Evolutionary conservation across 177 flowering plant genomes (phyloP).

Genomic region (Vitis hybrid): DNA sequence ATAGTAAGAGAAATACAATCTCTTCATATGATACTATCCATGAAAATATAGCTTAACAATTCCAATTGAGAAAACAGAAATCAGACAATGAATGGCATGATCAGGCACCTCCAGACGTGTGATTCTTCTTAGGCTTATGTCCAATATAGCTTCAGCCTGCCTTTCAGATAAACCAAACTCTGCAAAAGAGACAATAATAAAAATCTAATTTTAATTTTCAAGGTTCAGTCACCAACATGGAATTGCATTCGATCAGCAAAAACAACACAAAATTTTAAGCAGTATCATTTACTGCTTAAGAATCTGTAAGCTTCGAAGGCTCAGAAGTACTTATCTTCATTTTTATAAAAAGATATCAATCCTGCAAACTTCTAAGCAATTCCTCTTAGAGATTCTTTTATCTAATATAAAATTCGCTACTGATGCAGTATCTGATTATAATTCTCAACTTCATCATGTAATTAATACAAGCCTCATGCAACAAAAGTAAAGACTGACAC

Average conservation of each 20-base stretch:
- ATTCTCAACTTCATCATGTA: too few relatives aligned
- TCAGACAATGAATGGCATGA: not conserved
- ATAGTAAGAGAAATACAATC: slow-evolving; percentile 3
- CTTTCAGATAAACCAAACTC: slow-evolving; percentile 77
- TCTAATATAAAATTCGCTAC: too few relatives aligned
- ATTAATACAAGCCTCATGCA: too few relatives aligned
- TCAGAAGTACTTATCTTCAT: too few relatives aligned
- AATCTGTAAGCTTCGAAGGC: too few relatives aligned
- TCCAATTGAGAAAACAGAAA: not conserved
- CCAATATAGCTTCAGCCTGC: slow-evolving; percentile 95
- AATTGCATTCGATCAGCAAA: not conserved
- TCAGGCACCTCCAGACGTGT: slow-evolving; percentile 72
- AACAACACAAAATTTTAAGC: not conserved
- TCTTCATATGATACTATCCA: not conserved
- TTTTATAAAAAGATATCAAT: too few relatives aligned
- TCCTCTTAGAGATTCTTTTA: too few relatives aligned
- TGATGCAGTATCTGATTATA: too few relatives aligned
- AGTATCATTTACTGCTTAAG: too few relatives aligned
- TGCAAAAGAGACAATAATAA: slow-evolving; percentile 25
- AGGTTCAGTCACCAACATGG: not conserved
- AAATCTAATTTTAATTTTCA: not conserved
- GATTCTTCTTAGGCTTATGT: slow-evolving; percentile 78
- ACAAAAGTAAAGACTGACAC: too few relatives aligned
- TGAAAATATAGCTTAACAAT: not conserved
- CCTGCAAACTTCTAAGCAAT: too few relatives aligned